Evolutionary conservation across 441 rosid species (phyloP), one percentile per base, ranked within the genome.

Genomic region (Mallotus repandus): DNA sequence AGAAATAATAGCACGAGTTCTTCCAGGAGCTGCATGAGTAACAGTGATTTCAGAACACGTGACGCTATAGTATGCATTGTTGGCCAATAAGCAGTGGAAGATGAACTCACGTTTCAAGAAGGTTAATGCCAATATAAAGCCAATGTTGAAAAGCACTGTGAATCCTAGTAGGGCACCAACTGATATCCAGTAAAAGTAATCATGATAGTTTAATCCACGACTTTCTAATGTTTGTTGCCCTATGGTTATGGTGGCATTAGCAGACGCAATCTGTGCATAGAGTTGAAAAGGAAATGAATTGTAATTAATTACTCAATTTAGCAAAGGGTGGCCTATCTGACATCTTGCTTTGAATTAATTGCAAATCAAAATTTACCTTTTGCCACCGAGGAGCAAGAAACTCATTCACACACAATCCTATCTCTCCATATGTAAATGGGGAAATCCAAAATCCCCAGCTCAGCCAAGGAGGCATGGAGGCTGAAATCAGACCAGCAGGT

Each of bases 401-500:
- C 50, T 92, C 93, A 14, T 89, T 92, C 32, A 82, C 57, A 1
- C 89, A 80, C 80, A 87, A 48, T 61, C 91, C 94, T 71, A 91
- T 88, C 83, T 91, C 91, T 21, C 86, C 97, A 80, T 88, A 89
- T 19, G 94, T 72, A 77, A 88, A 59, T 2, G 94, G 94, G 76
- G 85, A 81, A 29, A 89, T 38, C 96, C 96, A 89, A 76, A 92
- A 90, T 32, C 84, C 94, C 94, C 97, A 92, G 29, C 73, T 57
- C 74, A 90, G 69, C 97, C 94, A 90, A 70, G 60, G 60, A 68
- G 94, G 91, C 81, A 88, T 80, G 13, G 86, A 87, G 22, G 84
- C 90, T 85, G 83, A 77, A 85, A 43, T 56, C 21, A 9, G 18
- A 75, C 15, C 43, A 62, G 41, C 14, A 64, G 45, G 21, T 49